Conservation (phyloP, 306 rosid species). For the Mimosa bimucronata region DNA sequence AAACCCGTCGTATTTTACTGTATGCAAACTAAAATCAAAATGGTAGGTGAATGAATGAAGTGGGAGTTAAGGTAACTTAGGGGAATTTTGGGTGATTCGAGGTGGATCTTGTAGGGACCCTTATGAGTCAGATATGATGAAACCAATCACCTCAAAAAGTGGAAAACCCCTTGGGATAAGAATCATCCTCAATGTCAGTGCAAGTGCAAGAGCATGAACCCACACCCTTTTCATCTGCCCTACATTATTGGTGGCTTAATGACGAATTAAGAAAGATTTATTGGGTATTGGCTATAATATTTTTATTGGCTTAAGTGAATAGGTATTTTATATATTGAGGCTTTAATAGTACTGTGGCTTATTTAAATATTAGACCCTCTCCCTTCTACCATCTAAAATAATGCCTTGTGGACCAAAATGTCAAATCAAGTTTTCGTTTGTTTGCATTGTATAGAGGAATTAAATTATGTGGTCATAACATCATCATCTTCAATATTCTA, state of each 20-base stretch:
- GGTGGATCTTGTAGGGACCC: constrained; percentile 23
- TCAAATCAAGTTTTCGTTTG: background rate
- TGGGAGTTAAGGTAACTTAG: background rate
- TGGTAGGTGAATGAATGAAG: background rate
- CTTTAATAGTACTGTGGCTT: background rate
- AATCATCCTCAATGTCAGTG: constrained; percentile 49
- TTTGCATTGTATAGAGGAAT: background rate
- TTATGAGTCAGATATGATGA: background rate
- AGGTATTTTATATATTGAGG: background rate
- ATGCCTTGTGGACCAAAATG: constrained; percentile 16
- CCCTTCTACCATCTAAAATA: background rate
- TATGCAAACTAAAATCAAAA: background rate
- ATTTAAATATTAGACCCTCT: background rate
- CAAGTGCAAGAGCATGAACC: constrained; percentile 32
- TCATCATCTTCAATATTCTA: background rate
- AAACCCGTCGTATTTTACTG: background rate
- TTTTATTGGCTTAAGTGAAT: background rate
- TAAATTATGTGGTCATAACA: background rate
- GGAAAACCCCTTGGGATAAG: constrained; percentile 40
- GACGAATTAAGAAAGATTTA: background rate
- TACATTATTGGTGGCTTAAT: background rate
- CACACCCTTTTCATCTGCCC: background rate
- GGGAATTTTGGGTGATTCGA: constrained; percentile 12
- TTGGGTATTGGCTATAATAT: background rate
- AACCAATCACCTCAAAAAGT: background rate